Conservation (phyloP, 2,329 filamentous ascomycete species). For the Sporothrix curviconia region DNA sequence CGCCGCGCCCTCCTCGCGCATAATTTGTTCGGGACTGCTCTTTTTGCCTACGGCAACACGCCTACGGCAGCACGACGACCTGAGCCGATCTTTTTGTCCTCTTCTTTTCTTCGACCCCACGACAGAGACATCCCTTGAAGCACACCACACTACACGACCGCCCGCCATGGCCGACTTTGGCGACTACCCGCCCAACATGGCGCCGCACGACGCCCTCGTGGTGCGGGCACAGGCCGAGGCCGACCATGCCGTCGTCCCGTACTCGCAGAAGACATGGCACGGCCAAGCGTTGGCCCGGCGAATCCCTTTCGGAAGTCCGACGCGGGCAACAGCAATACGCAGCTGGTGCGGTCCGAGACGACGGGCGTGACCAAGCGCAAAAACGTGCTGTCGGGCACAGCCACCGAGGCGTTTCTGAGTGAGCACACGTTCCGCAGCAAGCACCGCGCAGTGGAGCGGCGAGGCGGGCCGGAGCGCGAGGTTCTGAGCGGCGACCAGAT, state of each 20-base stretch:
- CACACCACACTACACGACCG: background rate
- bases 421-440: conserved; percentile 85
- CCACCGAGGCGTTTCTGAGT: conserved; percentile 81
- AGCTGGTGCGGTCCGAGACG: conserved; percentile 24
- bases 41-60: too few species aligned
- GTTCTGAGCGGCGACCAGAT: conserved; percentile 47
- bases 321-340: conserved; percentile 21
- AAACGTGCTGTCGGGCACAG: conserved; percentile 77
- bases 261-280: conserved; percentile 66
- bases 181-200: conserved; percentile 61
- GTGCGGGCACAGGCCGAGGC: conserved; percentile 48
- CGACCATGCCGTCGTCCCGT: conserved; percentile 55
- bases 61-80: too few species aligned
- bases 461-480: conserved; percentile 50
- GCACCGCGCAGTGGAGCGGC: conserved; percentile 74
- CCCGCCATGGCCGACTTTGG: conserved; percentile 51
- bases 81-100: too few species aligned
- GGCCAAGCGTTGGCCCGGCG: conserved; percentile 58
- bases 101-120: background rate
- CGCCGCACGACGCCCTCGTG: conserved; percentile 56
- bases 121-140: background rate
- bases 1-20: too few species aligned
- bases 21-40: too few species aligned
- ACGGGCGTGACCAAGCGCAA: conserved; percentile 55
- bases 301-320: conserved; percentile 63